Conservation (phyloP, 495 filamentous ascomycete species). For the Penicillium mononematosum region DNA sequence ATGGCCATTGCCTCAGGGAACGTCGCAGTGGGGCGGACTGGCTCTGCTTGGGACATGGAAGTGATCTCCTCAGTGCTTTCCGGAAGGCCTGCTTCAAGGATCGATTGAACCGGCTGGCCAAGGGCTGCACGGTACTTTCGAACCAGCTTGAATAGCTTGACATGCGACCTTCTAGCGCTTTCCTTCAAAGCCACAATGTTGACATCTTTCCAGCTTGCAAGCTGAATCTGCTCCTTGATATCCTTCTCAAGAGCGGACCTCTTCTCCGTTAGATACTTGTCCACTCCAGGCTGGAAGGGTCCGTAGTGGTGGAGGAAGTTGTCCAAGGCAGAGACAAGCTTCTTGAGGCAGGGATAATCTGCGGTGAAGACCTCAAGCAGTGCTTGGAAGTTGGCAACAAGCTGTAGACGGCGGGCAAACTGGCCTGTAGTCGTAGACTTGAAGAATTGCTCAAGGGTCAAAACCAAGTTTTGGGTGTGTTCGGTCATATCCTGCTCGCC, state of each 20-base stretch:
- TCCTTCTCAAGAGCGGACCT: conserved; percentile 72
- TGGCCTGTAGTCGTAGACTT: conserved; percentile 73
- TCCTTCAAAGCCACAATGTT: conserved; percentile 86
- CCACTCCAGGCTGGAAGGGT: conserved; percentile 63
- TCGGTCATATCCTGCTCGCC: conserved; percentile 53
- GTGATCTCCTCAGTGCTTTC: conserved; percentile 39
- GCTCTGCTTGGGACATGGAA: conserved; percentile 14
- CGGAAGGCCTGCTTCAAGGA: conserved; percentile 66
- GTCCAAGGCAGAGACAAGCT: conserved; percentile 56
- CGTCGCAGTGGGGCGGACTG: conserved; percentile 20
- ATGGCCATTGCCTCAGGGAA: conserved; percentile 48
- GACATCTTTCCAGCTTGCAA: conserved; percentile 95
- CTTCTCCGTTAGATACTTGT: conserved; percentile 60
- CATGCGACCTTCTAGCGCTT: conserved; percentile 84
- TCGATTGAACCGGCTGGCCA: conserved; percentile 62
- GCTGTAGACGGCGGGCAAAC: conserved; percentile 65
- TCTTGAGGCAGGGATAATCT: conserved; percentile 53
- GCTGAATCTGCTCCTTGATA: conserved; percentile 79
- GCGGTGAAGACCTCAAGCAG: conserved; percentile 48
- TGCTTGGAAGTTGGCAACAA: conserved; percentile 68
- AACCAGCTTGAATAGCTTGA: conserved; percentile 87
- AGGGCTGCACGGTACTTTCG: conserved; percentile 79
- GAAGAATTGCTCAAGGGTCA: conserved; percentile 73
- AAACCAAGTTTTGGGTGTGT: conserved; percentile 66
- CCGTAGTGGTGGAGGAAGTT: conserved; percentile 76